Conservation (phyloP, 208 protist genomes). For the Herpetomonas tarakana region DNA sequence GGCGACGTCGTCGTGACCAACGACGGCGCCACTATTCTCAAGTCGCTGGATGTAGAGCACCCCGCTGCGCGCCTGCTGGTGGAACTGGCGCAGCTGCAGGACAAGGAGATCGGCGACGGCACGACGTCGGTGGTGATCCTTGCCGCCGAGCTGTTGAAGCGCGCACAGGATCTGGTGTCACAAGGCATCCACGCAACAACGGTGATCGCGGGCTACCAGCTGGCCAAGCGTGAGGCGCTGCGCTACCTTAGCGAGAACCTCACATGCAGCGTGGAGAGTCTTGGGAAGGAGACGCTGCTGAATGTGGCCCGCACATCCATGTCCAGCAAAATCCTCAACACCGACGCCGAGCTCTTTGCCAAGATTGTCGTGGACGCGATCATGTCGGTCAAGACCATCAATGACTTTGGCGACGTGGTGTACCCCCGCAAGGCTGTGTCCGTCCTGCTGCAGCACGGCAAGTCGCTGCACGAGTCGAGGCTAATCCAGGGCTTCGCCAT, state of each 20-base stretch:
- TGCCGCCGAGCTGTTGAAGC: conserved; percentile 98
- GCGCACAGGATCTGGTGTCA: conserved; percentile 96
- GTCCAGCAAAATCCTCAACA: conserved; percentile 99
- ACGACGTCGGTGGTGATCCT: conserved; percentile 99
- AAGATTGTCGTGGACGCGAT: conserved; percentile 95
- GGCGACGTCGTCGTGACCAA: conserved; percentile 99
- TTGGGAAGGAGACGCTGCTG: conserved; percentile 95
- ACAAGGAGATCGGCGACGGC: conserved; percentile 99
- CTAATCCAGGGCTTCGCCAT: conserved; percentile 97
- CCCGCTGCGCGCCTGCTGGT: conserved; percentile 97
- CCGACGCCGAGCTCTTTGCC: conserved; percentile 97
- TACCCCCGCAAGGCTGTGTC: conserved; percentile 98
- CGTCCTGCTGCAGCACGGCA: conserved; percentile 98
- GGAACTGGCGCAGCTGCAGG: conserved; percentile 98
- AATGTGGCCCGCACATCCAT: conserved; percentile 99
- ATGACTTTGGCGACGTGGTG: conserved; percentile 90
- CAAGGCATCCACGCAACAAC: conserved; percentile 98
- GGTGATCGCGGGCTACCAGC: conserved; percentile 98
- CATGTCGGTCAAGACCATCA: conserved; percentile 88
- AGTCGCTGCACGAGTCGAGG: conserved; percentile 90
- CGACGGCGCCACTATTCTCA: conserved; percentile 98
- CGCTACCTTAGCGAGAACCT: conserved; percentile 96
- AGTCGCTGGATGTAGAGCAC: conserved; percentile 93
- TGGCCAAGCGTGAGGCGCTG: conserved; percentile 95
- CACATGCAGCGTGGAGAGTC: conserved; percentile 67